Evolutionary conservation across 1,284 basidiomycete species (phyloP), one percentile per base, ranked within the genome.

Genomic region (Fistulinella cinereoalba): DNA sequence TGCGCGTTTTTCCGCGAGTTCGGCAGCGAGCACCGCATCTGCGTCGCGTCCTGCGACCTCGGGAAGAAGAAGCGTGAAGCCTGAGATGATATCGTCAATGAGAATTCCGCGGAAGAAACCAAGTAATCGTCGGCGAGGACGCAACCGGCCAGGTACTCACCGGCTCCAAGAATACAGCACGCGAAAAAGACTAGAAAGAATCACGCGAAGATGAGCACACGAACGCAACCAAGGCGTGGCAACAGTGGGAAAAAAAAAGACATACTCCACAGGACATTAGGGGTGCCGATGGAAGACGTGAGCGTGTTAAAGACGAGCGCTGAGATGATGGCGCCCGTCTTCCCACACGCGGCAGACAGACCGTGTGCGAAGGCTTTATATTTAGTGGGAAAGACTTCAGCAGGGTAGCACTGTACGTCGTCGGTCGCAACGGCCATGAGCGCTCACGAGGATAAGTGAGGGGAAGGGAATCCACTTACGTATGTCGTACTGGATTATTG

Each of bases 331-430:
- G 90, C 90, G 34, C 90, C 90, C 3, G 75, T 72, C 68, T 92
- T 93, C 29, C 88, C 88, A 12, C 74, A 75, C 0, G 88, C 89
- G 18, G 90, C 90, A 2, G 82, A 85, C 47, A 90, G 77, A 49
- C 91, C 90, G 66, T 92, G 90, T 6, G 86, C 88, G 45, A 82
- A 83, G 6, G 85, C 86, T 43, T 83, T 76, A 71, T 85, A 91
- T 27, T 86, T 76, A 1, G 92, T 93, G 1, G 92, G 91, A 80
- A 93, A 94, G n/a, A 85, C 80, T 71, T 92, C 88, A 8, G 83
- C 85, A n/a, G 89, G 88, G 61, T 82, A 83, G 57, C 76, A 77
- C 76, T 79, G 48, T 11, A 37, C 9, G 21, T 15, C 13, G 13
- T 13, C 34, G 10, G 21, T 23, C 11, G 21, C 19, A 4, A 9